A percentile compares a stretch with the other conserved stretches of the same genome.
These are phyloP conservation scores for Castanea sativa DNA, from an alignment of 306 rosid species.

Conservation along the genomic window DNA sequence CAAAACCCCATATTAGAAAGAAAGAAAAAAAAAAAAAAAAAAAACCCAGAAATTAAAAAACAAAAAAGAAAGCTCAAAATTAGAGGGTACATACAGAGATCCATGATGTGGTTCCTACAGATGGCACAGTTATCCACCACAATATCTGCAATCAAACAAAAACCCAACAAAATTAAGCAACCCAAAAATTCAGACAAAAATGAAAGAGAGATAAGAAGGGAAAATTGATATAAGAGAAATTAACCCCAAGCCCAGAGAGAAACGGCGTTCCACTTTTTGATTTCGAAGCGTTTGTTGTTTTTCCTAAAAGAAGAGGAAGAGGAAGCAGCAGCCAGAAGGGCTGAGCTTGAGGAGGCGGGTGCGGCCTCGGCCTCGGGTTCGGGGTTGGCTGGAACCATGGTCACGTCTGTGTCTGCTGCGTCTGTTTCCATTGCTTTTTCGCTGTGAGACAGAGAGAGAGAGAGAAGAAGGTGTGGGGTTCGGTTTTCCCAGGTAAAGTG, in stretches of 20 bases:
- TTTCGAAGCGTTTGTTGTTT: slow-evolving; percentile 83
- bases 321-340: slow-evolving; percentile 42
- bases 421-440: neutral
- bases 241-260: slow-evolving; percentile 98
- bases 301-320: slow-evolving; percentile 37
- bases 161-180: neutral
- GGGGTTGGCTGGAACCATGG: neutral
- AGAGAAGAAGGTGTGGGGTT: too few relatives aligned
- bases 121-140: slow-evolving; percentile 95
- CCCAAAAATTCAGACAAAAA: neutral
- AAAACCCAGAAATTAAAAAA: neutral
- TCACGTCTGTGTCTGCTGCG: neutral
- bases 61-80: neutral
- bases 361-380: neutral
- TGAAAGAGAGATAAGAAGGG: neutral
- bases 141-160: slow-evolving; percentile 49
- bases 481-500: too few relatives aligned
- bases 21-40: neutral
- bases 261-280: slow-evolving; percentile 94
- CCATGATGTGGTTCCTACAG: slow-evolving; percentile 96
- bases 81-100: slow-evolving; percentile 57
- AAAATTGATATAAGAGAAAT: neutral
- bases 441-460: neutral
- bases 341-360: too few relatives aligned
- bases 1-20: neutral